Conservation (phyloP, 208 protist species). For the Crithidia sp. region DNA sequence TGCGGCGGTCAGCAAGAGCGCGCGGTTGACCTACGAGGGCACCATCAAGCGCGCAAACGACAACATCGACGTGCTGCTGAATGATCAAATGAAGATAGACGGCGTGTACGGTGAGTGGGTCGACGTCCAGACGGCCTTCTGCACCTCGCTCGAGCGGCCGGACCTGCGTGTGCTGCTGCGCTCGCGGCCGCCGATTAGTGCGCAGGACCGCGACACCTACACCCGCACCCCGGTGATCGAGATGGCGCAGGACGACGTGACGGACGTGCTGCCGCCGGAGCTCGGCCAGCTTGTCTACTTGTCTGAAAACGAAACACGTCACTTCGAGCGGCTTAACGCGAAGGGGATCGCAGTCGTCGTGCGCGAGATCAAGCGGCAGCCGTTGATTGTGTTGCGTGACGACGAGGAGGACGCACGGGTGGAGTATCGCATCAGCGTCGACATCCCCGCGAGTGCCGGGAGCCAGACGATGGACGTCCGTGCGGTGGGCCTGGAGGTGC, state of each 20-base stretch:
- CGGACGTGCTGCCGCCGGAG: slow-evolving; percentile 81
- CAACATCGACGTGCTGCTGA: slow-evolving; percentile 59
- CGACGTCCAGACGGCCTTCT: slow-evolving; percentile 79
- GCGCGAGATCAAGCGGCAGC: slow-evolving; percentile 79
- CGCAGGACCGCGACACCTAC: slow-evolving; percentile 75
- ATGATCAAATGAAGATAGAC: slow-evolving; percentile 67
- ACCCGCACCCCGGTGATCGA: slow-evolving; percentile 58
- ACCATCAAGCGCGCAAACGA: slow-evolving; percentile 81
- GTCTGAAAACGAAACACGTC: slow-evolving; percentile 83
- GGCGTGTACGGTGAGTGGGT: slow-evolving; percentile 76
- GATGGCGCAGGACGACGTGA: slow-evolving; percentile 80
- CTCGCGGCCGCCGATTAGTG: slow-evolving; percentile 61
- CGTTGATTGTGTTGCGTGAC: slow-evolving; percentile 87
- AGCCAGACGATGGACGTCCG: slow-evolving; percentile 70
- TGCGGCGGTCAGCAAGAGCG: slow-evolving; percentile 32
- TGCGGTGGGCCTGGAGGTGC: slow-evolving; percentile 65
- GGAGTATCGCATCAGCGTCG: slow-evolving; percentile 75
- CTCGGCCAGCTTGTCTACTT: slow-evolving; percentile 91
- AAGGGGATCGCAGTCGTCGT: slow-evolving; percentile 69
- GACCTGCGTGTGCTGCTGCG: slow-evolving; percentile 81
- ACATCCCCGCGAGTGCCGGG: slow-evolving; percentile 59
- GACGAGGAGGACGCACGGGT: slow-evolving; percentile 87
- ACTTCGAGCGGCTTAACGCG: slow-evolving; percentile 70
- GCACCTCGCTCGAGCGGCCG: slow-evolving; percentile 61
- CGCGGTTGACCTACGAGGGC: slow-evolving; percentile 75